Percentiles rank a stretch among this genome's conserved stretches.
Conservation (phyloP, 441 rosid species). For the Populus tomentosa region DNA sequence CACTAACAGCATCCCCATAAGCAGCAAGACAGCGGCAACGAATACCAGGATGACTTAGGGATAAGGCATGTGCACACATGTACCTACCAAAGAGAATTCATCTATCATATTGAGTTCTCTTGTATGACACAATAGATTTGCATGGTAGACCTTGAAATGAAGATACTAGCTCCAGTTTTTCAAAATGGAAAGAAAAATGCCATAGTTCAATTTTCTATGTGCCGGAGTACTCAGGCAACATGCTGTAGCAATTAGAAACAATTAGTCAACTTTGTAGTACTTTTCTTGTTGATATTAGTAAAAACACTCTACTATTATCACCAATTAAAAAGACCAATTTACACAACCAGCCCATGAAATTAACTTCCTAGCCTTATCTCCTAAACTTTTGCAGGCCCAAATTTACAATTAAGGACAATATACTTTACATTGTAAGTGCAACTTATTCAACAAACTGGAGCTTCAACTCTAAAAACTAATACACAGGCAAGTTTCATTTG, state of each 20-base stretch:
- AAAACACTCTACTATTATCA: not conserved
- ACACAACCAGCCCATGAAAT: not conserved
- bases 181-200: not conserved
- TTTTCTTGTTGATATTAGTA: not conserved
- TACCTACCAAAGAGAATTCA: conserved; percentile 50
- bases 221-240: not conserved
- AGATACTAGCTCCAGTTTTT: not conserved
- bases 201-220: not conserved
- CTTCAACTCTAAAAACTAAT: not conserved
- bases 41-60: conserved; percentile 96
- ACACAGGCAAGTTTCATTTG: not conserved
- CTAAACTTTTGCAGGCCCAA: not conserved
- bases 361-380: not conserved
- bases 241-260: not conserved
- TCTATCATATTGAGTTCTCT: not conserved
- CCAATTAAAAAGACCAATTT: not conserved
- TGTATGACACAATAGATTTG: not conserved
- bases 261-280: not conserved
- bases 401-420: not conserved
- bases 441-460: not conserved
- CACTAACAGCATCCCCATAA: conserved; percentile 97
- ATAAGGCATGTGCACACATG: conserved; percentile 97
- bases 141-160: not conserved
- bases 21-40: conserved; percentile 99
- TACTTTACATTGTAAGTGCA: not conserved